These are phyloP conservation scores for Colletotrichum australisinense DNA, from an alignment of 2,329 filamentous ascomycete genomes.

Conservation along the genomic window DNA sequence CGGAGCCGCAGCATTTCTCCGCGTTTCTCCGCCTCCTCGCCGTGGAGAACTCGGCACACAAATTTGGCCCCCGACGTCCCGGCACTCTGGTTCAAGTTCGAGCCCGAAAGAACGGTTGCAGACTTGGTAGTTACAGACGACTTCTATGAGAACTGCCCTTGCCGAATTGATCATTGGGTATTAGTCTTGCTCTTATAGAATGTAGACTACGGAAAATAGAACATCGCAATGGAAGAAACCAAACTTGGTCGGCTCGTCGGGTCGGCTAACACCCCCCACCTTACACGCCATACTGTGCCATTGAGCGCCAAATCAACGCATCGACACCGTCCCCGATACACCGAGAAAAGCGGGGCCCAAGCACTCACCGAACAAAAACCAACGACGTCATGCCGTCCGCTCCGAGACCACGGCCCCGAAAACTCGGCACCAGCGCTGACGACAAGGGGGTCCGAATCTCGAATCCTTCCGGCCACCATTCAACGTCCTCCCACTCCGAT, in stretches of 20 bases:
- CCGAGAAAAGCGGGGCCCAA: slow-evolving; percentile 1
- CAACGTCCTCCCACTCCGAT: background rate
- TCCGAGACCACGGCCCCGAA: slow-evolving; percentile 33
- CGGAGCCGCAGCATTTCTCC: background rate
- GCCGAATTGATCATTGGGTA: background rate
- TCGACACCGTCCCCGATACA: background rate
- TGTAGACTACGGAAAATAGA: background rate
- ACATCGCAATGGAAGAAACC: background rate
- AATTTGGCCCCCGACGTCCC: slow-evolving; percentile 1
- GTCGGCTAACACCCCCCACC: background rate
- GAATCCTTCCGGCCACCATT: background rate
- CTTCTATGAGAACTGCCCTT: background rate
- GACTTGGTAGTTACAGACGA: background rate
- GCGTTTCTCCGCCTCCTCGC: background rate
- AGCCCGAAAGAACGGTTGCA: background rate
- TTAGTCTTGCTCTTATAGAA: background rate
- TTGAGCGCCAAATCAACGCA: too few species aligned
- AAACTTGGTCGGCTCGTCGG: background rate
- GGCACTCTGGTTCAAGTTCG: background rate
- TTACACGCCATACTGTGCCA: too few species aligned
- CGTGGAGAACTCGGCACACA: background rate
- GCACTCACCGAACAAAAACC: background rate
- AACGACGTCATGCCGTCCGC: slow-evolving; percentile 34
- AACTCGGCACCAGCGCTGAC: slow-evolving; percentile 11
- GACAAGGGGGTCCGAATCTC: slow-evolving; percentile 12